Percentiles rank a stretch among this genome's conserved stretches.
phyloP scores from a whole-genome alignment of 208 protist genomes.

The Tetramitus jugosus region DNA sequence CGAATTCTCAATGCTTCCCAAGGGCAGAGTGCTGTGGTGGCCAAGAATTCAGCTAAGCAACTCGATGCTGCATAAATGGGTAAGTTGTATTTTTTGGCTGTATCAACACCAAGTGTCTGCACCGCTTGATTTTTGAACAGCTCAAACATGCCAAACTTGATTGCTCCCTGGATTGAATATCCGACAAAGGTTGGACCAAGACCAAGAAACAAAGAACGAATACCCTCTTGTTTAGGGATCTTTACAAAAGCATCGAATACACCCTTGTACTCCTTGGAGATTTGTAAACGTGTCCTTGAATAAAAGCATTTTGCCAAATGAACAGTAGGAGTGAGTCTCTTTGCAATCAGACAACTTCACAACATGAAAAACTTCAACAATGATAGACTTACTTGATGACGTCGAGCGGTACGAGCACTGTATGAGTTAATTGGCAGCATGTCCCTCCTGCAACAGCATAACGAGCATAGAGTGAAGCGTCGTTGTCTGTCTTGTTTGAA shows the following conservation, averaged over 20 bases:
- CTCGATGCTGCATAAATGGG: conserved; percentile 39
- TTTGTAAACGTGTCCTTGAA: too few relatives aligned
- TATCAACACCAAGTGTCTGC: conserved; percentile 46
- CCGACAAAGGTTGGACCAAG: conserved; percentile 48
- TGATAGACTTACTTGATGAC: too few relatives aligned
- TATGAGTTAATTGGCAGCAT: too few relatives aligned
- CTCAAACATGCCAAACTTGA: conserved; percentile 57
- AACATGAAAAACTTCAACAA: too few relatives aligned
- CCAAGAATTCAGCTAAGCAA: conserved; percentile 58
- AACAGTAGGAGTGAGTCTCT: too few relatives aligned
- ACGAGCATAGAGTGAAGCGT: too few relatives aligned
- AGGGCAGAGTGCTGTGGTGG: conserved; percentile 59
- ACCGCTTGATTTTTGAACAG: conserved; percentile 49
- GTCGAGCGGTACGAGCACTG: too few relatives aligned
- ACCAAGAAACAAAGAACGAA: conserved; percentile 36
- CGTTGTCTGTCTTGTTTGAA: too few relatives aligned
- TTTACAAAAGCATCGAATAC: not conserved
- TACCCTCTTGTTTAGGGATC: conserved; percentile 36
- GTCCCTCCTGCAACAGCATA: too few relatives aligned
- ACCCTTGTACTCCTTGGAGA: too few relatives aligned
- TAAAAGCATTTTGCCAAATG: too few relatives aligned
- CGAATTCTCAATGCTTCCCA: conserved; percentile 45
- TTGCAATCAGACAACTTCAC: too few relatives aligned
- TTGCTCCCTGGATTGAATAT: conserved; percentile 50
- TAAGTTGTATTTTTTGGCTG: conserved; percentile 32